phyloP scores from a whole-genome alignment of 768 basidiomycete genomes.

The Termitomyces sp. region DNA sequence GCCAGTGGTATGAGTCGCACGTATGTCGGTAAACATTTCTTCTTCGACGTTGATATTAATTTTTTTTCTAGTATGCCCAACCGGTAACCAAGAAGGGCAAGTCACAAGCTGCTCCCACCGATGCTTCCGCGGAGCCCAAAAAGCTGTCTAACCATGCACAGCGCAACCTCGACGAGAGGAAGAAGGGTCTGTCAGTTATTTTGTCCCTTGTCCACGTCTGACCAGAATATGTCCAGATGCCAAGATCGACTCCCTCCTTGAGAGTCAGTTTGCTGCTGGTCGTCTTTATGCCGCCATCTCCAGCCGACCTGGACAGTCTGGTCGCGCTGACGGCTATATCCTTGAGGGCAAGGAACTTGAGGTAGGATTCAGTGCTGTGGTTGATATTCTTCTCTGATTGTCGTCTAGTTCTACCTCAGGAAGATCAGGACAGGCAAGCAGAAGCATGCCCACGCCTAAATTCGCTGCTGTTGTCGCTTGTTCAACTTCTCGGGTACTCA shows the following conservation, averaged over 20 bases:
- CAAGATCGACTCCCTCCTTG: slow-evolving; percentile 88
- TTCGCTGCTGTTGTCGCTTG: not conserved
- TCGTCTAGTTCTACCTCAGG: slow-evolving; percentile 82
- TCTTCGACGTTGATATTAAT: not conserved
- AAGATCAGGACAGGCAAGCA: slow-evolving; percentile 92
- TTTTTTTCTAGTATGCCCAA: slow-evolving; percentile 73
- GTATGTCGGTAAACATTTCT: slow-evolving; percentile 45
- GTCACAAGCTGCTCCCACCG: slow-evolving; percentile 40
- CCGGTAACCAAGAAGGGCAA: slow-evolving; percentile 93
- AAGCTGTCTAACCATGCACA: slow-evolving; percentile 91
- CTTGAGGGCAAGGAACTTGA: slow-evolving; percentile 99
- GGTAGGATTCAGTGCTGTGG: slow-evolving; percentile 40
- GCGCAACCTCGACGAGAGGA: slow-evolving; percentile 83
- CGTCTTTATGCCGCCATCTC: slow-evolving; percentile 93
- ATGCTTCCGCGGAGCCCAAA: slow-evolving; percentile 51
- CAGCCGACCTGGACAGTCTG: slow-evolving; percentile 95
- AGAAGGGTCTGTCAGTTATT: slow-evolving; percentile 62
- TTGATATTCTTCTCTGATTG: slow-evolving; percentile 15
- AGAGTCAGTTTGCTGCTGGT: slow-evolving; percentile 88
- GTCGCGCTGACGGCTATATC: slow-evolving; percentile 95
- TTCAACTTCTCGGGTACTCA: slow-evolving; percentile 6
- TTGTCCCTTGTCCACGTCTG: not conserved
- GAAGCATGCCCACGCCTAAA: slow-evolving; percentile 74
- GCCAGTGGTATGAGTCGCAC: slow-evolving; percentile 99
- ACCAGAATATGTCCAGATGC: slow-evolving; percentile 49